phyloP scores from a whole-genome alignment of 2,329 filamentous ascomycete genomes.

The Aureobasidium zeae region DNA sequence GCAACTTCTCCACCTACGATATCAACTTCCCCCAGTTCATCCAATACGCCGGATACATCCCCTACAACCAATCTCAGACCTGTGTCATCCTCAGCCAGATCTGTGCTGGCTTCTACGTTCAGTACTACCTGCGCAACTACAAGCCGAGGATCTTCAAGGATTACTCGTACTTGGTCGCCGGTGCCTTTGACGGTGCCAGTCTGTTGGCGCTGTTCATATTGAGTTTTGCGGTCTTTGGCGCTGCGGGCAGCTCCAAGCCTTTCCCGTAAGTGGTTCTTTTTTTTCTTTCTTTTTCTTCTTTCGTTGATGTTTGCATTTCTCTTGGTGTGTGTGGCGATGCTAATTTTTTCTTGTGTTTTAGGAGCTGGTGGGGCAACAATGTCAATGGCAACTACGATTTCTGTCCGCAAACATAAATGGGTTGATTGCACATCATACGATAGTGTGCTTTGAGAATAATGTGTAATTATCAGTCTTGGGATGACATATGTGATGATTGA shows the following conservation, averaged over 20 bases:
- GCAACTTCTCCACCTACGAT: slow-evolving; percentile 25
- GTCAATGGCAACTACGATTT: slow-evolving; percentile 40
- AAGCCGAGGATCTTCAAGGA: slow-evolving; percentile 44
- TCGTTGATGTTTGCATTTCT: too few species aligned
- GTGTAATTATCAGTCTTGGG: too few species aligned
- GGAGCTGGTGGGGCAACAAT: slow-evolving; percentile 49
- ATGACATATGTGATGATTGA: too few species aligned
- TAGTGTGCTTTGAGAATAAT: too few species aligned
- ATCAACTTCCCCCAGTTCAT: slow-evolving; percentile 48
- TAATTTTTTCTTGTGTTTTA: slow-evolving; percentile 34
- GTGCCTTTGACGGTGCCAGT: slow-evolving; percentile 45
- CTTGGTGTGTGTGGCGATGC: slow-evolving; percentile 45
- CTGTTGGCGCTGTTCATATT: slow-evolving; percentile 44
- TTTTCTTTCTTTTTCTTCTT: background rate
- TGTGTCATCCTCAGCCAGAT: slow-evolving; percentile 43
- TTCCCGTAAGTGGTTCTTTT: slow-evolving; percentile 32
- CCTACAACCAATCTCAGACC: slow-evolving; percentile 48
- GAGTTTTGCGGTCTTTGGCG: slow-evolving; percentile 48
- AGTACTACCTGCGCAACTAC: slow-evolving; percentile 47
- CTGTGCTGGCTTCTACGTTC: slow-evolving; percentile 38
- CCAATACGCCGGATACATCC: slow-evolving; percentile 46
- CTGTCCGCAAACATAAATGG: slow-evolving; percentile 33
- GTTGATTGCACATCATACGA: too few species aligned
- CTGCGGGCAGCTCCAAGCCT: slow-evolving; percentile 26
- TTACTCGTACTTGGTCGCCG: slow-evolving; percentile 45